Evolutionary conservation across 192 early-diverging fungal genomes (phyloP).

Genomic region (Mortierella hygrophila): DNA sequence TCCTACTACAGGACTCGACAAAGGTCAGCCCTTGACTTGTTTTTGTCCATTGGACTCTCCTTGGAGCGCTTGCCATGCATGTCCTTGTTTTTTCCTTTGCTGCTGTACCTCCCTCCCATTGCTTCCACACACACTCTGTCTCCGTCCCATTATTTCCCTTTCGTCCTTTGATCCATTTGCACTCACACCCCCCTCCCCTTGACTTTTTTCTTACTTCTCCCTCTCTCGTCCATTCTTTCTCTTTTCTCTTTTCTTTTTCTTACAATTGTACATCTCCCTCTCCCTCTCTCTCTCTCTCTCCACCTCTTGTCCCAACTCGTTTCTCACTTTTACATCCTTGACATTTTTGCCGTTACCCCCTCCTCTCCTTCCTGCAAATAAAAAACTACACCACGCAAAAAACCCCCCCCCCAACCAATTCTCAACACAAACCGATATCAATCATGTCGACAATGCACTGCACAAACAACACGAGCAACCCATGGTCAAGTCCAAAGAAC

Average conservation of each 20-base stretch:
- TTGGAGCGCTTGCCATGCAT: not conserved
- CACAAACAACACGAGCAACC: not conserved
- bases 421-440: not conserved
- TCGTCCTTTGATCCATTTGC: not conserved
- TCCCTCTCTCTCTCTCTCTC: too few relatives aligned
- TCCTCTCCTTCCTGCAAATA: not conserved
- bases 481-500: slow-evolving; percentile 28
- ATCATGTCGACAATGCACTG: not conserved
- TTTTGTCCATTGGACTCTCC: slow-evolving; percentile 3
- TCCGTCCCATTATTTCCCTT: not conserved
- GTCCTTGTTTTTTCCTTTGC: slow-evolving; percentile 5
- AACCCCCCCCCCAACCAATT: too few relatives aligned
- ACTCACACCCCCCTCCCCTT: slow-evolving; percentile 16
- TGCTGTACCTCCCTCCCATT: not conserved
- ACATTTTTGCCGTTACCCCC: not conserved
- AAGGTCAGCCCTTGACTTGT: not conserved
- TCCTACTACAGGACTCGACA: not conserved
- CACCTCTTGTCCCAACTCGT: not conserved
- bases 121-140: not conserved
- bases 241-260: not conserved
- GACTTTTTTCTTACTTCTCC: not conserved
- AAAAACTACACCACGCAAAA: too few relatives aligned
- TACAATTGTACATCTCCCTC: too few relatives aligned
- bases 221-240: not conserved
- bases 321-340: not conserved